Evolutionary conservation across 768 basidiomycete species (phyloP).

Genomic region (Coprinopsis marcescibilis): DNA sequence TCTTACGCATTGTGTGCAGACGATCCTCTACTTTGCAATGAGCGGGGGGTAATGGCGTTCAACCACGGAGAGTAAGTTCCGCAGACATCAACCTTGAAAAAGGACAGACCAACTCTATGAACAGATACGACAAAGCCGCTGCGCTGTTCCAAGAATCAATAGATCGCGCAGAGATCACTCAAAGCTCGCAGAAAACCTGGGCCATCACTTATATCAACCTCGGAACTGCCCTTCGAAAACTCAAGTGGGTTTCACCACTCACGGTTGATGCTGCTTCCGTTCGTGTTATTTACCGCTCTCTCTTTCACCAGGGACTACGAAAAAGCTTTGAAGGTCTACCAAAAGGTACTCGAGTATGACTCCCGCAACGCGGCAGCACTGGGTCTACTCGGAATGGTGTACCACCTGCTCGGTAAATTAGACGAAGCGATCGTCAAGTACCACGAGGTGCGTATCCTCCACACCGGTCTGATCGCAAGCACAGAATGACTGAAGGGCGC

Average conservation of each 20-base stretch:
- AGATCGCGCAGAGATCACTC: slow-evolving; percentile 76
- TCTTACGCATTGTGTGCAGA: slow-evolving; percentile 76
- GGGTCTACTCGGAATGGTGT: slow-evolving; percentile 84
- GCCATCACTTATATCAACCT: slow-evolving; percentile 87
- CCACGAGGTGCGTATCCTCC: slow-evolving; percentile 64
- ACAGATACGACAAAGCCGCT: slow-evolving; percentile 72
- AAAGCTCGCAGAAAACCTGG: slow-evolving; percentile 83
- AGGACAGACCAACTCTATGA: too few species aligned
- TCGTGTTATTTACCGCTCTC: background rate
- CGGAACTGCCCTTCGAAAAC: slow-evolving; percentile 81
- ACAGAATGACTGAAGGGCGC: too few species aligned
- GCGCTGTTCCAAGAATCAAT: slow-evolving; percentile 70
- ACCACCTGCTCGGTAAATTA: slow-evolving; percentile 66
- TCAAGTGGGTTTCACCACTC: slow-evolving; percentile 45
- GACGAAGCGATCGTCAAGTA: slow-evolving; percentile 86
- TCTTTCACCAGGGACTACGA: slow-evolving; percentile 21
- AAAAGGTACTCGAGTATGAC: slow-evolving; percentile 79
- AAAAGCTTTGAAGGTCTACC: slow-evolving; percentile 70
- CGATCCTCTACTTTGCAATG: slow-evolving; percentile 88
- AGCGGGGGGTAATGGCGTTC: slow-evolving; percentile 89
- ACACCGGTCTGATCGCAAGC: too few species aligned
- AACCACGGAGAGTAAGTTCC: slow-evolving; percentile 81
- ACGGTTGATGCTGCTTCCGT: background rate
- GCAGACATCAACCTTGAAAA: too few species aligned
- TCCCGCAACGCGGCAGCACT: slow-evolving; percentile 78